Percentiles rank a stretch among this genome's conserved stretches.
These are phyloP conservation scores for Leishmania lainsoni DNA, from an alignment of 208 protist genomes.

Conservation along the genomic window DNA sequence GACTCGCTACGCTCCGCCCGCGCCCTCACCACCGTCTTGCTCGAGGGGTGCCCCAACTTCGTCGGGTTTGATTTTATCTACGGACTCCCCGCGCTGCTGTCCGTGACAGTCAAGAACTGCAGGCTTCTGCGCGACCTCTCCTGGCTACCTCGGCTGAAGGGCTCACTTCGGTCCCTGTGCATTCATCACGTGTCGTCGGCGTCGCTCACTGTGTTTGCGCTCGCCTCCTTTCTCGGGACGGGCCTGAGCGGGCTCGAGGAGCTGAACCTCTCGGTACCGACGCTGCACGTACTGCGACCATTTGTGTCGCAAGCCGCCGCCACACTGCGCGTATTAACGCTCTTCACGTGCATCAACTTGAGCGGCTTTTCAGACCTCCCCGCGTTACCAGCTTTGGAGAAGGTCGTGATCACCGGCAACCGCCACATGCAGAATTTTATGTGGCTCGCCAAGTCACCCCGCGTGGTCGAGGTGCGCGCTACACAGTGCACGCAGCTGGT, in stretches of 20 bases:
- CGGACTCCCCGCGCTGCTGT: constrained; percentile 11
- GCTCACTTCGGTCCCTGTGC: constrained; percentile 5
- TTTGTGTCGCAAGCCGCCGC: constrained; percentile 2
- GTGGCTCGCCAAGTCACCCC: constrained; percentile 21
- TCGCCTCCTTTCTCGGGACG: neutral
- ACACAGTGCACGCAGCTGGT: constrained; percentile 28
- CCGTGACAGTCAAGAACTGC: constrained; percentile 12
- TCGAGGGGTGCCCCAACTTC: constrained; percentile 17
- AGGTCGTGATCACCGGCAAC: constrained; percentile 17
- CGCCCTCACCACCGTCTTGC: neutral
- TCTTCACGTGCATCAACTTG: constrained; percentile 15
- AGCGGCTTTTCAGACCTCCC: constrained; percentile 16
- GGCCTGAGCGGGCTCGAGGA: constrained; percentile 2
- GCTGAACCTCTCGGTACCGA: constrained; percentile 14
- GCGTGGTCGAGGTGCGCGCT: constrained; percentile 18
- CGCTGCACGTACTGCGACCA: constrained; percentile 1
- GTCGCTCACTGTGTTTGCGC: neutral
- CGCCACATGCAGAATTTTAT: constrained; percentile 18
- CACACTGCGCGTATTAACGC: constrained; percentile 25
- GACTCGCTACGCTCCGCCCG: neutral
- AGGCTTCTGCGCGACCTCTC: constrained; percentile 2
- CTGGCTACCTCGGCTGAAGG: constrained; percentile 18
- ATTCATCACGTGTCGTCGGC: neutral
- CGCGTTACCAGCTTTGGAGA: constrained; percentile 19
- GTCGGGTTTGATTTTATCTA: constrained; percentile 11